Conservation (phyloP, 257 asterid species). For the Przewalskia tangutica region DNA sequence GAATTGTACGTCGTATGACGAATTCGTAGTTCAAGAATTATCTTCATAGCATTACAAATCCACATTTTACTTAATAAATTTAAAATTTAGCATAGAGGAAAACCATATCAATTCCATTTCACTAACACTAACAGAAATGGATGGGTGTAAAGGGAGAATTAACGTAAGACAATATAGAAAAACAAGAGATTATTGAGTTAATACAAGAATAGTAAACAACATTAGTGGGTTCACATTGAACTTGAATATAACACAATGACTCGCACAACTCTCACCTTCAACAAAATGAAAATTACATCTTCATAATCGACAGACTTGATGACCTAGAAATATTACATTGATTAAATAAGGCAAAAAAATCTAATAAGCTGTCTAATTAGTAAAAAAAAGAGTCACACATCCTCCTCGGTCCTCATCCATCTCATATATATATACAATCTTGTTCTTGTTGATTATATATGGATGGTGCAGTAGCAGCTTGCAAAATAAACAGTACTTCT, state of each 20-base stretch:
- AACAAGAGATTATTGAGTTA: neutral
- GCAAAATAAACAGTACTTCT: neutral
- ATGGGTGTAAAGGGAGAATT: neutral
- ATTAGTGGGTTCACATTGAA: neutral
- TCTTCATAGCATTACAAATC: too few species aligned
- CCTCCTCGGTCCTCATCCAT: conserved; percentile 2
- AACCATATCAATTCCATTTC: too few species aligned
- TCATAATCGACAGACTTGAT: neutral
- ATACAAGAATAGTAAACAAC: neutral
- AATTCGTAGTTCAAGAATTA: neutral
- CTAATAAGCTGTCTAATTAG: neutral
- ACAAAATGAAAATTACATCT: neutral
- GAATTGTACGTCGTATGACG: neutral
- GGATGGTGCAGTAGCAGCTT: conserved; percentile 14
- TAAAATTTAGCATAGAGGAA: too few species aligned
- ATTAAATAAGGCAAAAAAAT: neutral
- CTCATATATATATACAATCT: conserved; percentile 6
- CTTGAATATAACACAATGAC: neutral
- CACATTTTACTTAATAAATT: too few species aligned
- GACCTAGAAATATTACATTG: neutral
- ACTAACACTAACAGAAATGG: neutral
- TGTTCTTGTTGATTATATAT: neutral
- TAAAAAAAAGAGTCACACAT: conserved; percentile 4
- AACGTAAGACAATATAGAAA: neutral
- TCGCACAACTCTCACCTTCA: neutral